phyloP scores from a whole-genome alignment of 306 rosid species.

The Datisca glomerata region DNA sequence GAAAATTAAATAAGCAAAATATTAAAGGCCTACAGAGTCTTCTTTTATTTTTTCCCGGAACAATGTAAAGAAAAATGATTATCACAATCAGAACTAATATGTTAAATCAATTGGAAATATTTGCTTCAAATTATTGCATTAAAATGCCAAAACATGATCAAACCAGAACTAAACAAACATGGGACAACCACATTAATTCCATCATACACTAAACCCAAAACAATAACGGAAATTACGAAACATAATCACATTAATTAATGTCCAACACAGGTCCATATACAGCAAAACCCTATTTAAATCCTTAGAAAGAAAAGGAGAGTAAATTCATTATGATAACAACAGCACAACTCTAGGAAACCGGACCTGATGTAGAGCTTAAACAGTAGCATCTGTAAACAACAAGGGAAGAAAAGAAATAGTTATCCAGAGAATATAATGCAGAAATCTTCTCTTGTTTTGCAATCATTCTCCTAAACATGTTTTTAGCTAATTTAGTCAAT shows the following conservation, averaged over 20 bases:
- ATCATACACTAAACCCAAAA: slow-evolving; percentile 28
- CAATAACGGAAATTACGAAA: slow-evolving; percentile 22
- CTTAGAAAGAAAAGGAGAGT: slow-evolving; percentile 5
- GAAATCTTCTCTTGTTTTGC: background rate
- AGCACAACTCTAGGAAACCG: background rate
- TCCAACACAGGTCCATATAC: slow-evolving; percentile 32
- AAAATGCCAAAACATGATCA: slow-evolving; percentile 4
- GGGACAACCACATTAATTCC: slow-evolving; percentile 5
- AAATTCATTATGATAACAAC: slow-evolving; percentile 8
- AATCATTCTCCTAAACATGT: background rate
- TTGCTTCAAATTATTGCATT: background rate
- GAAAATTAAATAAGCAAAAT: no score
- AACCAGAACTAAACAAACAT: slow-evolving; percentile 17
- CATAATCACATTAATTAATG: slow-evolving; percentile 26
- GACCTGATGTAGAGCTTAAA: background rate
- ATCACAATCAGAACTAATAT: no score
- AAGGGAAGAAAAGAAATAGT: background rate
- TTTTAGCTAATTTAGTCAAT: no score
- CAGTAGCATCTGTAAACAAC: background rate
- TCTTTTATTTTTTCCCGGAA: no score
- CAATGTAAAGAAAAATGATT: no score
- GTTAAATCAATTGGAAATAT: background rate
- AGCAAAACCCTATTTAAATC: slow-evolving; percentile 21
- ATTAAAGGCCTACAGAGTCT: no score
- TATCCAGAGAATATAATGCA: background rate